Evolutionary conservation across 1,284 basidiomycete genomes (phyloP).

Genomic region (Ceratobasidium sp.): DNA sequence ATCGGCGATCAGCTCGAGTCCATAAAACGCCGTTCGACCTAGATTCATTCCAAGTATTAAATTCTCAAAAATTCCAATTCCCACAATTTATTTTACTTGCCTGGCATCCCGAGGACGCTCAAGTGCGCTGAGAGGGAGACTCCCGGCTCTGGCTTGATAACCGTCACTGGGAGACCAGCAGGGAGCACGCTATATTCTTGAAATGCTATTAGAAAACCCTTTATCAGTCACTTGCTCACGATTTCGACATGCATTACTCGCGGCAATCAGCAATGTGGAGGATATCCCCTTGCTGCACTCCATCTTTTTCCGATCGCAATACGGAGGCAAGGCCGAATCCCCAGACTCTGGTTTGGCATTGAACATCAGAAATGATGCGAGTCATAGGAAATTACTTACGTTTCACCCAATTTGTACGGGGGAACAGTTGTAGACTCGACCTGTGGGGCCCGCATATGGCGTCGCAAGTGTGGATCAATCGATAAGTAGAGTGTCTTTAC

Average conservation of each 20-base stretch:
- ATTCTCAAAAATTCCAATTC: conserved; percentile 56
- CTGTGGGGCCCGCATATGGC: conserved; percentile 45
- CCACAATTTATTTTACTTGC: conserved; percentile 57
- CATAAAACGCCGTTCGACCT: conserved; percentile 47
- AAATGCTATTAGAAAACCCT: conserved; percentile 43
- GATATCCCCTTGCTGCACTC: conserved; percentile 54
- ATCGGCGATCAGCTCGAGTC: conserved; percentile 52
- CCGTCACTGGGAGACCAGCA: too few relatives aligned
- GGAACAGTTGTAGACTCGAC: neutral
- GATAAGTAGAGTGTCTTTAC: conserved; percentile 50
- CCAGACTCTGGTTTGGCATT: conserved; percentile 44
- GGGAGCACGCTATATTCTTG: conserved; percentile 59
- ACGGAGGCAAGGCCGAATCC: conserved; percentile 43
- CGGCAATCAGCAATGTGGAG: conserved; percentile 14
- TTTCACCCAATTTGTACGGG: conserved; percentile 3
- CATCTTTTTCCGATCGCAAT: conserved; percentile 49
- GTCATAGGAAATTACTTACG: conserved; percentile 1
- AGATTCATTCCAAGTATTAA: too few relatives aligned
- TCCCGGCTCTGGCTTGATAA: too few relatives aligned
- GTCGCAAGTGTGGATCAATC: conserved; percentile 54
- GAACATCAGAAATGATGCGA: neutral
- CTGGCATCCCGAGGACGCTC: too few relatives aligned
- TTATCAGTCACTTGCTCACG: conserved; percentile 40
- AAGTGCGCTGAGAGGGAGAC: too few relatives aligned
- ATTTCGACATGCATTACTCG: neutral